Evolutionary conservation across 2,329 filamentous ascomycete species (phyloP), one percentile per base, ranked within the genome.

Genomic region (Sarocladium kiliense): DNA sequence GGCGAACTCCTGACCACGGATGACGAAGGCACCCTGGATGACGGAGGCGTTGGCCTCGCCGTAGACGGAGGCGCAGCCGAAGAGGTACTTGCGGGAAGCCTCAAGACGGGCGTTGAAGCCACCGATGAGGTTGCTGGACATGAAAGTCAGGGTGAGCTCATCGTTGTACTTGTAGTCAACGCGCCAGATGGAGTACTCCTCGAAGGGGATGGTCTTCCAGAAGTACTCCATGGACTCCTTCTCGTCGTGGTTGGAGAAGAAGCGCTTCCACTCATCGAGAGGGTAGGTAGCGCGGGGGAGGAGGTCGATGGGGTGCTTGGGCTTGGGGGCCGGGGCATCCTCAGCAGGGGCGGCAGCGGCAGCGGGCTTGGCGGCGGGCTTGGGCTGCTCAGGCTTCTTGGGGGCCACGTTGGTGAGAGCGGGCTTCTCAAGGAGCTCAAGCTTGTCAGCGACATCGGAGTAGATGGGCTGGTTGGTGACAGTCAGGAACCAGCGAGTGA

Each of bases 141-240:
- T 99, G 89, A 99, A 99, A 70, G 88, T 89, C 76, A 94, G 80
- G 70, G 91, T 97, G 64, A 99, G 84, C 86, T 99, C 94, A 59
- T 96, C 86, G 77, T 97, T 96, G 84, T 99, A 99, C 87, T 96
- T 97, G 87, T 96, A 99, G 77, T 92, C 87, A 66, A 92, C 79
- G 74, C 85, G 86, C 91, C 91, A 99, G 74, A 99, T 77, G 56
- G 91, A 96, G 85, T 94, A 99, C 77, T 99, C 94, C 62, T 91
- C 87, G 65, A 94, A 87, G 71, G 94, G 93, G 77, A 85, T 84
- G 75, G 95, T 91, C 79, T 97, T 86, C 93, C 93, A 99, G 87
- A 99, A 97, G 88, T 89, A 97, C 74, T 93, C 92, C 68, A 97
- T 80, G 66, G 93, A 91, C 61, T 81, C 86, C 61, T 86, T 79